phyloP scores from a whole-genome alignment of 805 yeast genomes.

The Spencermartinsiella europaea region DNA sequence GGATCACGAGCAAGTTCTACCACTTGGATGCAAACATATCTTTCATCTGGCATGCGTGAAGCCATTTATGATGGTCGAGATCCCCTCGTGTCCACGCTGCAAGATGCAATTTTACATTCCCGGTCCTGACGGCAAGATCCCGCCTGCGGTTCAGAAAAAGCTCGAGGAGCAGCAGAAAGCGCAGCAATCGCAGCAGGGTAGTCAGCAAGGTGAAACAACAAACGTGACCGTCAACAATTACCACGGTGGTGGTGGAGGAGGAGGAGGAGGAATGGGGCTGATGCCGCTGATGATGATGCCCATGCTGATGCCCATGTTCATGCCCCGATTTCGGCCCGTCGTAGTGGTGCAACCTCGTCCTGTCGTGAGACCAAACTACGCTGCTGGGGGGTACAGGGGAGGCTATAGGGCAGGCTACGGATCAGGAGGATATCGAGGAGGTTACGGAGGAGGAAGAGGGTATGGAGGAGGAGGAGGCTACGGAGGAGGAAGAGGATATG shows the following conservation, averaged over 20 bases:
- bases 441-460: slow-evolving; percentile 1
- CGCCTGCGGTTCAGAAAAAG: not conserved
- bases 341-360: not conserved
- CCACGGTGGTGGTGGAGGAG: not conserved
- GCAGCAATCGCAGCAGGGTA: not conserved
- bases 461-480: slow-evolving; percentile 1
- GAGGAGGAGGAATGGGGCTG: not conserved
- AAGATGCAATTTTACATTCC: slow-evolving; percentile 4
- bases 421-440: not conserved
- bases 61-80: slow-evolving; percentile 3
- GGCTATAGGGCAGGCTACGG: not conserved
- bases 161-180: slow-evolving; percentile 1
- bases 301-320: slow-evolving; percentile 6
- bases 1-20: slow-evolving; percentile 35
- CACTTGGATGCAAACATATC: slow-evolving; percentile 4
- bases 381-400: slow-evolving; percentile 1
- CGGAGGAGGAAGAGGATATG: not conserved
- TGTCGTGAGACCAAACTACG: not conserved
- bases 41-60: slow-evolving; percentile 4
- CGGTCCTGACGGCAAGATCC: slow-evolving; percentile 3
- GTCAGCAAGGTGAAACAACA: not conserved
- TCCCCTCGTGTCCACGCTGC: slow-evolving; percentile 4
- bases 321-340: slow-evolving; percentile 1
- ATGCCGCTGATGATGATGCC: slow-evolving; percentile 7
- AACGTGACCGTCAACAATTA: slow-evolving; percentile 1